These are phyloP conservation scores for Exophiala sp. DNA, from an alignment of 2,329 filamentous ascomycete species.

Conservation along the genomic window DNA sequence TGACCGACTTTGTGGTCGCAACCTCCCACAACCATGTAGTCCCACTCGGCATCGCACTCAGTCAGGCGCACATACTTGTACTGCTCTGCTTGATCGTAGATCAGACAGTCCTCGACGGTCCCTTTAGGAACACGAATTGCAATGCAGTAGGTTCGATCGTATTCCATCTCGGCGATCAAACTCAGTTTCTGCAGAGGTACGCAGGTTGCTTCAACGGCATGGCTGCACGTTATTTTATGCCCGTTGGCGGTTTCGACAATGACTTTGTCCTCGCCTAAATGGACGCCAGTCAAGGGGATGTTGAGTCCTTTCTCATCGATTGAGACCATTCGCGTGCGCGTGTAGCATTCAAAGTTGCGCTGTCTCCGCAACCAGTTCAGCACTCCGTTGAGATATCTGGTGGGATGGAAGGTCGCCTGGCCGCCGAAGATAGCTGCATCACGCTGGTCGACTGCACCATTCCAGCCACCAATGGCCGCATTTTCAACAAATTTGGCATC, in stretches of 20 bases:
- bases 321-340: conserved; percentile 45
- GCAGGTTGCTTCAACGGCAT: conserved; percentile 51
- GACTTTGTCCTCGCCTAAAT: conserved; percentile 44
- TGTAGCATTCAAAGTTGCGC: conserved; percentile 50
- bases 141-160: conserved; percentile 52
- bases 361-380: conserved; percentile 49
- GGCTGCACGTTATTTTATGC: conserved; percentile 44
- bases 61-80: conserved; percentile 55
- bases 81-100: conserved; percentile 51
- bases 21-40: conserved; percentile 53
- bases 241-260: conserved; percentile 44
- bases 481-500: conserved; percentile 38
- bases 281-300: conserved; percentile 32
- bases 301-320: conserved; percentile 47
- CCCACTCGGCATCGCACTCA: conserved; percentile 47
- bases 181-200: conserved; percentile 53
- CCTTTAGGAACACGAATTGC: conserved; percentile 50
- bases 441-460: conserved; percentile 47
- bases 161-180: conserved; percentile 50
- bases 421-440: conserved; percentile 44
- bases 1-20: conserved; percentile 57
- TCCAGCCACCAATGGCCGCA: conserved; percentile 49
- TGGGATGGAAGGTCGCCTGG: conserved; percentile 54
- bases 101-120: conserved; percentile 48
- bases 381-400: conserved; percentile 50